phyloP scores from a whole-genome alignment of 441 rosid species.

The Gossypium schwendimanii region DNA sequence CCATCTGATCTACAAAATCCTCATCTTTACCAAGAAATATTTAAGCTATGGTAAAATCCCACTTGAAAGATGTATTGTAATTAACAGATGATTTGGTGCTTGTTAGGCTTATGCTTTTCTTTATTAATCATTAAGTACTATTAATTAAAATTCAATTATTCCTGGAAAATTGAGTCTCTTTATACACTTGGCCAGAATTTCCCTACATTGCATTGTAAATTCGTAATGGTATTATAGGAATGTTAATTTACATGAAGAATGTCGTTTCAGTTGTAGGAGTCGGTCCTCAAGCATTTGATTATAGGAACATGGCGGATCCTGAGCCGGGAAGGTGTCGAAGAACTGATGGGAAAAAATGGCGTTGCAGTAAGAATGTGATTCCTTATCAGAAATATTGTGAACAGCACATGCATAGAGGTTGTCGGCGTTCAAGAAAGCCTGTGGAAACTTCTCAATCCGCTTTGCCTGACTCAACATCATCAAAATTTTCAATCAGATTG shows the following conservation, averaged over 20 bases:
- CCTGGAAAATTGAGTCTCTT: neutral
- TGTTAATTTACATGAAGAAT: neutral
- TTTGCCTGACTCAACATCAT: slow-evolving; percentile 9
- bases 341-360: slow-evolving; percentile 87
- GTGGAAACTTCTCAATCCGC: slow-evolving; percentile 48
- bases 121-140: neutral
- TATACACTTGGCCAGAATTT: neutral
- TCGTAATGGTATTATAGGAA: no score
- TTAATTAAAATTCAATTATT: neutral
- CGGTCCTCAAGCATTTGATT: slow-evolving; percentile 24
- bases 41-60: neutral
- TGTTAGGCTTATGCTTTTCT: neutral
- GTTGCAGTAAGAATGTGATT: slow-evolving; percentile 49
- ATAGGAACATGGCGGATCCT: slow-evolving; percentile 30
- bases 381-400: slow-evolving; percentile 58
- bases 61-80: neutral
- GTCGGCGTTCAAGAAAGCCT: slow-evolving; percentile 80
- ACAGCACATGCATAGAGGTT: slow-evolving; percentile 67
- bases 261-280: slow-evolving; percentile 28
- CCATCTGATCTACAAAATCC: neutral
- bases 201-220: no score
- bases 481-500: slow-evolving; percentile 15
- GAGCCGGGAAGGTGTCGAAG: slow-evolving; percentile 68
- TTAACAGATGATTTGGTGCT: neutral
- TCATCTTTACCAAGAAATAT: neutral